These are phyloP conservation scores for Ascobolus immersus DNA, from an alignment of 495 filamentous ascomycete genomes.

Conservation along the genomic window DNA sequence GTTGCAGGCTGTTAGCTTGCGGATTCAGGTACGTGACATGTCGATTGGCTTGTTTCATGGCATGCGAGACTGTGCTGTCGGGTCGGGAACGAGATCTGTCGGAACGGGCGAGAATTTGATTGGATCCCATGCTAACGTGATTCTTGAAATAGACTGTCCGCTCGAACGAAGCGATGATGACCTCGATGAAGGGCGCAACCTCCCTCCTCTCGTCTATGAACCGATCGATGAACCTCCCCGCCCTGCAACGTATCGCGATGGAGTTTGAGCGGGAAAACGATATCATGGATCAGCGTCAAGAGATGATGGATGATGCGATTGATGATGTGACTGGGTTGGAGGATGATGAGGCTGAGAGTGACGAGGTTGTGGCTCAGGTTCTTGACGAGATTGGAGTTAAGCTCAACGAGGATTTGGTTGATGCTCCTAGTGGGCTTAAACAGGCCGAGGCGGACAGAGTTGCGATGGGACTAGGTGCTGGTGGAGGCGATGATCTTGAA, in stretches of 20 bases:
- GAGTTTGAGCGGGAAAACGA: conserved; percentile 98
- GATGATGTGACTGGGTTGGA: conserved; percentile 91
- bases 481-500: conserved; percentile 55
- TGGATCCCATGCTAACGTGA: conserved; percentile 1
- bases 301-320: conserved; percentile 99
- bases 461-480: conserved; percentile 20
- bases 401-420: conserved; percentile 59
- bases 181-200: conserved; percentile 95
- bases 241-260: conserved; percentile 89
- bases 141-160: conserved; percentile 49
- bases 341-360: conserved; percentile 66
- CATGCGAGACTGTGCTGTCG: conserved; percentile 4
- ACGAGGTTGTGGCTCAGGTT: conserved; percentile 88
- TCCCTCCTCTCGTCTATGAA: conserved; percentile 88
- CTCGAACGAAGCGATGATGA: conserved; percentile 99
- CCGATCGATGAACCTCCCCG: conserved; percentile 84
- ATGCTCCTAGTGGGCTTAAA: conserved; percentile 52
- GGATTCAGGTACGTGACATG: conserved; percentile 55
- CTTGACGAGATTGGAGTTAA: conserved; percentile 93
- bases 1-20: conserved; percentile 77
- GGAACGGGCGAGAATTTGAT: conserved; percentile 2
- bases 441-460: neutral
- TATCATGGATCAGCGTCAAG: conserved; percentile 94
- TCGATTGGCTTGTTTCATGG: neutral
- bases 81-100: too few species aligned